Evolutionary conservation across 2,329 filamentous ascomycete species (phyloP), one percentile per base, ranked within the genome.

Genomic region (Diaporthe eres): DNA sequence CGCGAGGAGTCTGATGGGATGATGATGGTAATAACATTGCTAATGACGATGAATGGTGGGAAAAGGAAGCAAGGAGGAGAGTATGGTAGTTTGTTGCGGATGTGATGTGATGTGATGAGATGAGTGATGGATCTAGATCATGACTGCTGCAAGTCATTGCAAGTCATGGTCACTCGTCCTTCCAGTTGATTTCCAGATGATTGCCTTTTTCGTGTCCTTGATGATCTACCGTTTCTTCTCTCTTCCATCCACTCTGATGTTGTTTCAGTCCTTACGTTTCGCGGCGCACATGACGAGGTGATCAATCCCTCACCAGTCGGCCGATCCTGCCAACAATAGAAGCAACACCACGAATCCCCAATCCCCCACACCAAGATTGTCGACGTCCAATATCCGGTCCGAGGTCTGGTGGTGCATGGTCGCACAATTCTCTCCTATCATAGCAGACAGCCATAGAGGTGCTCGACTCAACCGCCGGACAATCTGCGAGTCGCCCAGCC

Each of bases 171-270:
- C 17, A 37, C 55, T 44, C 34, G 22, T 63, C n/a, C 65, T 68
- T 68, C 31, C 65, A 39, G 31, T 7, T 51, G 47, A 55, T 53
- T 55, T 70, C 65, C 65, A 70, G 65, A 34, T 70, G 49, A 70
- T 55, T 70, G 49, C 65, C 65, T 55, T n/a, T 70, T 31, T 70
- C 34, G 22, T 28, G 65, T 28, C 8, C 49, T 28, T 6, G n/a
- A 13, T 22, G 65, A 55, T 70, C 65, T 39, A 28, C 65, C 65
- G 65, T 70, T n/a, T 42, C 65, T 55, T 17, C 34, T 70, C 34
- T n/a, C 17, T 34, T 12, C 28, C 25, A 12, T 13, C 49, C 49
- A n/a, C 8, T 65, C 28, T 28, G 9, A 22, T 13, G 22, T 39
- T 25, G 63, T 68, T 53, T 53, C 63, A 53, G 63, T 42, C n/a